Evolutionary conservation across 768 basidiomycete species (phyloP).

Genomic region (Lyophyllum semitale): DNA sequence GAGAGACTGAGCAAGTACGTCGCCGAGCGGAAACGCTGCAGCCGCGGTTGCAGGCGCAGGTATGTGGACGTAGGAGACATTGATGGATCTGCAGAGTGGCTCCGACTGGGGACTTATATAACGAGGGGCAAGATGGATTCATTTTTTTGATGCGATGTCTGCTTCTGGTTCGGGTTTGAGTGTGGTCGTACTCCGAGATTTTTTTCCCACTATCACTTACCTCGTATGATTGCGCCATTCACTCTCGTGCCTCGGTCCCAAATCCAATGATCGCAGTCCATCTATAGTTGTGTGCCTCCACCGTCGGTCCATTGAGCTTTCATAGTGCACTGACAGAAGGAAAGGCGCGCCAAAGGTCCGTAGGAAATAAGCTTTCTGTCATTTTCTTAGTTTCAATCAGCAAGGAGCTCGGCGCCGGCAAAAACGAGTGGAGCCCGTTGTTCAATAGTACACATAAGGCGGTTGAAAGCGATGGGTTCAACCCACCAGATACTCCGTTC

Average conservation of each 20-base stretch:
- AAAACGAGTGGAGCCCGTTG: background rate
- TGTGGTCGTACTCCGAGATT: conserved; percentile 1
- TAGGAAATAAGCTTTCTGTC: background rate
- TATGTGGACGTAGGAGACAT: conserved; percentile 6
- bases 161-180: background rate
- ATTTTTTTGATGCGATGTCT: conserved; percentile 1
- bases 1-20: conserved; percentile 2
- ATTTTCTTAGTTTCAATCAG: background rate
- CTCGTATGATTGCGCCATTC: background rate
- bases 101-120: background rate
- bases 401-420: background rate
- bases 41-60: conserved; percentile 6
- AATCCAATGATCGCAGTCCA: background rate
- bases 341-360: background rate
- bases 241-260: background rate
- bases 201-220: background rate
- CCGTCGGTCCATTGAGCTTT: background rate
- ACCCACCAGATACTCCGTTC: conserved; percentile 4
- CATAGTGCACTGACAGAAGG: background rate
- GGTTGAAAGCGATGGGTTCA: background rate
- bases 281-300: background rate
- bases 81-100: background rate
- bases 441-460: background rate
- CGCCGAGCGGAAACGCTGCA: conserved; percentile 13
- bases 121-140: background rate